A percentile compares a stretch with the other conserved stretches of the same genome.
Conservation (phyloP, 73 alveolate genomes). For the Paramecium sonneborni region DNA sequence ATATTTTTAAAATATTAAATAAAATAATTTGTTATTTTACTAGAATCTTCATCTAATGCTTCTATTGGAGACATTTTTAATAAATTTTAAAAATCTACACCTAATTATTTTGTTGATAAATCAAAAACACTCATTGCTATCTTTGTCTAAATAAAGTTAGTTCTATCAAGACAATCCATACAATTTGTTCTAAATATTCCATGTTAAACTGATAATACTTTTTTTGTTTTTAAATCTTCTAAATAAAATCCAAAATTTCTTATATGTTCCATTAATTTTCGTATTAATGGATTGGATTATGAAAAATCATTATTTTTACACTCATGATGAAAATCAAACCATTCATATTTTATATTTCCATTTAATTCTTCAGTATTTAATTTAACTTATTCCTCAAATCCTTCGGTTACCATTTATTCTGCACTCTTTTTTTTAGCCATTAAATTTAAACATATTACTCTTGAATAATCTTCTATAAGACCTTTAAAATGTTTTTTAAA, state of each 20-base stretch:
- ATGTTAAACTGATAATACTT: constrained; percentile 67
- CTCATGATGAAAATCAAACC: constrained; percentile 98
- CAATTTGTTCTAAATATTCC: constrained; percentile 97
- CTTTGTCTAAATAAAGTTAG: constrained; percentile 93
- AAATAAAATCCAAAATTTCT: background rate
- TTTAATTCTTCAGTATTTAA: background rate
- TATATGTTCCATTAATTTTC: background rate
- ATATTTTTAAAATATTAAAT: constrained; percentile 75
- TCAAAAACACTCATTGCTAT: constrained; percentile 67
- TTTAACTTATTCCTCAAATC: constrained; percentile 40
- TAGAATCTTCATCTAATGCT: constrained; percentile 56
- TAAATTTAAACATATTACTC: constrained; percentile 85
- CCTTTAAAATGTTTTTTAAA: constrained; percentile 82
- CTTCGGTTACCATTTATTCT: constrained; percentile 82
- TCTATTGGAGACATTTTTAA: constrained; percentile 46
- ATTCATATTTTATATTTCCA: constrained; percentile 74
- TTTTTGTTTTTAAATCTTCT: constrained; percentile 23
- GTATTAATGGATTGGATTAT: constrained; percentile 30
- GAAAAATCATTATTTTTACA: constrained; percentile 84
- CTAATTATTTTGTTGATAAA: constrained; percentile 3
- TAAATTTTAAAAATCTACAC: background rate
- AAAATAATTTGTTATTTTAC: constrained; percentile 64
- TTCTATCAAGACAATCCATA: constrained; percentile 95
- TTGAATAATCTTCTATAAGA: constrained; percentile 75
- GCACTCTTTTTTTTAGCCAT: constrained; percentile 89